Base-by-base conservation (phyloP, 345 rosid genomes). In the Sonneratia alba region DNA sequence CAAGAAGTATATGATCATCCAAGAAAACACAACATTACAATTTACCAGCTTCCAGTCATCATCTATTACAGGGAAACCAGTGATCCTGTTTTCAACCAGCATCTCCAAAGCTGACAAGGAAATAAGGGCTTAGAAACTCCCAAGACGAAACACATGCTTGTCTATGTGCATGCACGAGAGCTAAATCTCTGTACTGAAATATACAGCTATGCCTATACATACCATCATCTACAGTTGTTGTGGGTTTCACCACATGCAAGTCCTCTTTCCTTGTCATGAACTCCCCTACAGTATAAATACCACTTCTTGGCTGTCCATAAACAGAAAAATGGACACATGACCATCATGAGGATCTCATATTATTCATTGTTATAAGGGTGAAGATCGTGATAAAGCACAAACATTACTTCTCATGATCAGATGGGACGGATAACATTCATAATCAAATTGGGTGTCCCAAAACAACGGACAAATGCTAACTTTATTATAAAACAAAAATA, bases 1-100 rank as follows among this genome's bases (percentile, higher is more conserved):
- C 43, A 40, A 40, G 43, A 4, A 47, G 0, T 47, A 13, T 47
- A 13, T 0, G 51, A 10, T 47, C 12, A n/a, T 8, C 38, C 38
- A 27, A 19, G 68, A 37, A 37, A 34, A 66, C 45, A 36, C 74
- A 48, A 34, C 16, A 63, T 42, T 83, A 42, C 10, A 34, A 27
- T 48, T 47, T 84, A 87, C 94, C 92, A 88, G 76, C 74, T 83
- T 89, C 92, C 92, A 88, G 74, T 86, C 90, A 57, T 91, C 89
- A 49, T 91, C 93, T 59, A 91, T 79, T 73, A 94, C 98, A 73
- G 98, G 97, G 85, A 91, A 88, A 70, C 97, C 94, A 32, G 95
- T 89, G 78, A 91, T 82, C 83, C 92, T 87, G 72, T 81, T 80
- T 79, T 88, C 91, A 40, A 88, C 97, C 42, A 89, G 89, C 21